phyloP scores from a whole-genome alignment of 2,329 filamentous ascomycete genomes.

The Pseudogymnoascus sp. region DNA sequence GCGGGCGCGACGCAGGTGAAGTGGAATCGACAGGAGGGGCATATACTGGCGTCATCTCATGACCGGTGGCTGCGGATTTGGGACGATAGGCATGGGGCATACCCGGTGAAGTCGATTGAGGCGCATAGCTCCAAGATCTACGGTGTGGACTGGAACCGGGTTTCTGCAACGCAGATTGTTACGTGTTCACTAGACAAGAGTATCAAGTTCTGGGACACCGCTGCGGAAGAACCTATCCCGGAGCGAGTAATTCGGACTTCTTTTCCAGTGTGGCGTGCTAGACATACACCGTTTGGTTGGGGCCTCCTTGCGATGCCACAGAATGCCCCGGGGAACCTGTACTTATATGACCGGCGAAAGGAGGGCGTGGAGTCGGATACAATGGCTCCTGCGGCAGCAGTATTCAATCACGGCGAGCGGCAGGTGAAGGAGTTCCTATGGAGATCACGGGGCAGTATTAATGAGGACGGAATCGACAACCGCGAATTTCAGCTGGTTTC shows the following conservation, averaged over 20 bases:
- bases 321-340: constrained; percentile 73
- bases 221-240: constrained; percentile 50
- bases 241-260: constrained; percentile 72
- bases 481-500: constrained; percentile 89
- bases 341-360: constrained; percentile 65
- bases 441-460: constrained; percentile 65
- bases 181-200: constrained; percentile 88
- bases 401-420: constrained; percentile 52
- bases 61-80: constrained; percentile 81
- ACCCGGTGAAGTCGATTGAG: constrained; percentile 72
- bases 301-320: constrained; percentile 88
- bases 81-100: constrained; percentile 73
- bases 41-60: constrained; percentile 83
- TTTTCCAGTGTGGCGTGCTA: constrained; percentile 83
- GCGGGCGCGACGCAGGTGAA: constrained; percentile 92
- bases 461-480: constrained; percentile 61
- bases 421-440: constrained; percentile 89
- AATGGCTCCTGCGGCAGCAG: constrained; percentile 41
- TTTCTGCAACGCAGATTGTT: constrained; percentile 59
- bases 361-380: constrained; percentile 38
- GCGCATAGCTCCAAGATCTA: constrained; percentile 93
- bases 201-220: constrained; percentile 89
- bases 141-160: constrained; percentile 88
- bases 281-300: constrained; percentile 82
- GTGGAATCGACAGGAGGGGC: constrained; percentile 80